Conservation (phyloP, 163 green algal species). For the Scenedesmus sp. region DNA sequence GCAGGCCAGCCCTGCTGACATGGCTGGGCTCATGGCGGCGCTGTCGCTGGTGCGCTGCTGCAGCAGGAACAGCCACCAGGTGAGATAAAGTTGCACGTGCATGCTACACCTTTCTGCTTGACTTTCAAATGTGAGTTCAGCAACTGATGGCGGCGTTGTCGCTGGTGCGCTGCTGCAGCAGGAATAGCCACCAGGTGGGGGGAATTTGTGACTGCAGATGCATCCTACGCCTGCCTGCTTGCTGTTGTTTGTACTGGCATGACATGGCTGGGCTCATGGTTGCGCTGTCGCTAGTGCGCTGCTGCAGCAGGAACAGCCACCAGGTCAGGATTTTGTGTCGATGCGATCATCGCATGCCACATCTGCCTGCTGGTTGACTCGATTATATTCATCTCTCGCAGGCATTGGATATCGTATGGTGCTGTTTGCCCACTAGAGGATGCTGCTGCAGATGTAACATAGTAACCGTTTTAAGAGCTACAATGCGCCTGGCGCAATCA, state of each 20-base stretch:
- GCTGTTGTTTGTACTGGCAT: not conserved
- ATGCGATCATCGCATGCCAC: not conserved
- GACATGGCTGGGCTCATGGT: slow-evolving; percentile 37
- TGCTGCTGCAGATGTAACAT: too few relatives aligned
- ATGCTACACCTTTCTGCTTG: too few relatives aligned
- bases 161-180: slow-evolving; percentile 38
- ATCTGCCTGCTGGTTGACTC: too few relatives aligned
- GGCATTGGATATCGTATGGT: too few relatives aligned
- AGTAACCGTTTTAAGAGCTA: too few relatives aligned
- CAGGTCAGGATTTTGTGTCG: not conserved
- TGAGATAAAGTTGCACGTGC: not conserved
- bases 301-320: slow-evolving; percentile 22
- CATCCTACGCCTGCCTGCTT: not conserved
- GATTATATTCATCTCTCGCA: too few relatives aligned
- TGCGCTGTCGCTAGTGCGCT: slow-evolving; percentile 18
- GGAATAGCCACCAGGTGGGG: slow-evolving; percentile 29
- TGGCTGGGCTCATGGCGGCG: slow-evolving; percentile 37
- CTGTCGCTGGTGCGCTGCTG: slow-evolving; percentile 36
- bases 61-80: slow-evolving; percentile 40
- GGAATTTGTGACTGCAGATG: too few relatives aligned
- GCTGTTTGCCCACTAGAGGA: too few relatives aligned
- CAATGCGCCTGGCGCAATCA: too few relatives aligned
- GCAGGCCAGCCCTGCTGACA: slow-evolving; percentile 19
- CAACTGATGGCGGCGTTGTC: slow-evolving; percentile 25
- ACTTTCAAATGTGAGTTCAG: too few relatives aligned